phyloP scores from a whole-genome alignment of 164 flowering plant genomes.

The Vitis rotundifolia region DNA sequence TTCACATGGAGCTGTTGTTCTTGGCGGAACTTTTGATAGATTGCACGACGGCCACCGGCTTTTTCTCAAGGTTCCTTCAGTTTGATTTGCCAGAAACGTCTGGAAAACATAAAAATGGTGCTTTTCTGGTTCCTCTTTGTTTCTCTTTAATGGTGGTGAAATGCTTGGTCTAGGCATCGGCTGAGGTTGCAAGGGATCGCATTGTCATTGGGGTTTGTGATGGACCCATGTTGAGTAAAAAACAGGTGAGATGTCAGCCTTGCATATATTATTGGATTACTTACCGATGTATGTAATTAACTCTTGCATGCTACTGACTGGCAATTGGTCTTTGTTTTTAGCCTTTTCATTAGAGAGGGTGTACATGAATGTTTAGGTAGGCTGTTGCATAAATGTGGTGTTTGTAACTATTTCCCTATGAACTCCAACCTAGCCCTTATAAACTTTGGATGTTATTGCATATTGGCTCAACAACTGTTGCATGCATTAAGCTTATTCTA shows the following conservation, averaged over 20 bases:
- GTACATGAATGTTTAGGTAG: no score
- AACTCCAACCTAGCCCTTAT: no score
- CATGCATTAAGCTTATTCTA: no score
- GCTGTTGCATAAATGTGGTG: no score
- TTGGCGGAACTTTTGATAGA: slow-evolving; percentile 92
- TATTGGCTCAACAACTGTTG: no score
- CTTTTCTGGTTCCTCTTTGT: neutral
- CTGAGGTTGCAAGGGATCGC: slow-evolving; percentile 66
- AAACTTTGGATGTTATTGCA: no score
- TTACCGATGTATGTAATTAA: no score
- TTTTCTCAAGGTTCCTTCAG: slow-evolving; percentile 57
- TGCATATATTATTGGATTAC: neutral
- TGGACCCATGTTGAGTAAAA: slow-evolving; percentile 83
- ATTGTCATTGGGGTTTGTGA: slow-evolving; percentile 84
- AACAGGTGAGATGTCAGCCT: slow-evolving; percentile 45
- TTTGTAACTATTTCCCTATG: no score
- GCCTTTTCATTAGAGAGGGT: no score
- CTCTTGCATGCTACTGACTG: neutral
- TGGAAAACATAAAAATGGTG: no score
- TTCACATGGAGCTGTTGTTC: slow-evolving; percentile 70
- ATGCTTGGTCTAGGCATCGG: slow-evolving; percentile 50
- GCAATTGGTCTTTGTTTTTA: neutral
- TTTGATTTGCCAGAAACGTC: no score
- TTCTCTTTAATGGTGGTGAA: neutral
- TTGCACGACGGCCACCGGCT: slow-evolving; percentile 84